Evolutionary conservation across 306 rosid genomes (phyloP).

Genomic region (Potentilla sterilis): DNA sequence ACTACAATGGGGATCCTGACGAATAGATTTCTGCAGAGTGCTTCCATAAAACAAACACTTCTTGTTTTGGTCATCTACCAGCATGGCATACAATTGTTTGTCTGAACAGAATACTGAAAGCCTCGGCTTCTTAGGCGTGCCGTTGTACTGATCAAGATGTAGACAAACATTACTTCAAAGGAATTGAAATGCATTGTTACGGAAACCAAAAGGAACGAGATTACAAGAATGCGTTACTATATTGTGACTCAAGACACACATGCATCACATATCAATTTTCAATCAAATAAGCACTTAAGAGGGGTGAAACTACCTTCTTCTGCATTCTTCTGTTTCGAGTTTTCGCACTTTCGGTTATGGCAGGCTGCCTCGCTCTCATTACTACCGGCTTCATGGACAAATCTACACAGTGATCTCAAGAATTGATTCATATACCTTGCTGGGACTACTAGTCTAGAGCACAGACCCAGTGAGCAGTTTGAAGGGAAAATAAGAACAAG

Average conservation of each 20-base stretch:
- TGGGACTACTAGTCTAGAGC: neutral
- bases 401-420: conserved; percentile 42
- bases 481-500: neutral
- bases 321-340: conserved; percentile 59
- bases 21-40: conserved; percentile 68
- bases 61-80: conserved; percentile 82
- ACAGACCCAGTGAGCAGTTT: neutral
- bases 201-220: neutral
- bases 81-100: conserved; percentile 82
- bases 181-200: neutral
- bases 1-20: conserved; percentile 45
- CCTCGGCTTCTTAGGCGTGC: conserved; percentile 72
- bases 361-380: conserved; percentile 55
- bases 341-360: conserved; percentile 65
- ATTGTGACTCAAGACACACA: neutral
- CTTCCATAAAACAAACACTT: conserved; percentile 82
- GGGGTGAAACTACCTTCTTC: conserved; percentile 52
- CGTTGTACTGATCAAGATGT: conserved; percentile 53
- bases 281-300: neutral
- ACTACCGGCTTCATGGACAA: conserved; percentile 40
- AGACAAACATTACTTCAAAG: neutral
- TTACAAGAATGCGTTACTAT: neutral
- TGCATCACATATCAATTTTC: too few relatives aligned
- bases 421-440: too few relatives aligned
- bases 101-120: conserved; percentile 91